Percentiles rank a stretch among this genome's conserved stretches.
Conservation (phyloP, 192 early-diverging fungal species). For the Backusella circina region DNA sequence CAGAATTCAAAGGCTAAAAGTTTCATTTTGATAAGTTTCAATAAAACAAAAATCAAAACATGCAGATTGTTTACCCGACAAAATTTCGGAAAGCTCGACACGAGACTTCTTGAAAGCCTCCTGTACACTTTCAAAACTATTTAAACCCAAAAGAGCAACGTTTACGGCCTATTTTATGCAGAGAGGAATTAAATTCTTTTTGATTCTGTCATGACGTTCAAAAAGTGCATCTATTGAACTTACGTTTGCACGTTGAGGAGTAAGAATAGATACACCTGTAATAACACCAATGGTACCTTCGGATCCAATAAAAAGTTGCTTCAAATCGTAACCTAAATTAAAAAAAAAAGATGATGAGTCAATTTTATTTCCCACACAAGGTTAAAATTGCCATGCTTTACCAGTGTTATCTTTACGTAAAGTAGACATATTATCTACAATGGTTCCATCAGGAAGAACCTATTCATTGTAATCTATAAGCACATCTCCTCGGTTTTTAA, state of each 20-base stretch:
- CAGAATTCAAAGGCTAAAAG: slow-evolving; percentile 91
- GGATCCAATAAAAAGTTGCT: slow-evolving; percentile 98
- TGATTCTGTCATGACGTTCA: not conserved
- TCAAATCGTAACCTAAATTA: slow-evolving; percentile 79
- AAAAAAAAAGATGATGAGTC: not conserved
- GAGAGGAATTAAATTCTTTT: not conserved
- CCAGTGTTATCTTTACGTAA: slow-evolving; percentile 98
- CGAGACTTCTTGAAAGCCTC: slow-evolving; percentile 74
- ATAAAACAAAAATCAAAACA: not conserved
- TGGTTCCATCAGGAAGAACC: slow-evolving; percentile 87
- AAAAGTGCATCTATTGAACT: not conserved
- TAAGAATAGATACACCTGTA: slow-evolving; percentile 87
- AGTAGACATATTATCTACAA: slow-evolving; percentile 78
- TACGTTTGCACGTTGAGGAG: slow-evolving; percentile 71
- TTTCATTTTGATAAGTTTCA: not conserved
- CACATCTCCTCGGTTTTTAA: not conserved
- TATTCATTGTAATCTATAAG: slow-evolving; percentile 4
- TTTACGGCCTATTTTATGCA: slow-evolving; percentile 50
- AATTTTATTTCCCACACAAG: slow-evolving; percentile 1
- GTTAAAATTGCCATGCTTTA: not conserved
- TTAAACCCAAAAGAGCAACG: slow-evolving; percentile 77
- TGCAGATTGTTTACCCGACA: slow-evolving; percentile 52
- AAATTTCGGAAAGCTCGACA: slow-evolving; percentile 80
- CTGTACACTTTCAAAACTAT: slow-evolving; percentile 80
- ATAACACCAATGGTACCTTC: slow-evolving; percentile 97